Conservation (phyloP, 441 rosid genomes). For the Jatropha multifida region DNA sequence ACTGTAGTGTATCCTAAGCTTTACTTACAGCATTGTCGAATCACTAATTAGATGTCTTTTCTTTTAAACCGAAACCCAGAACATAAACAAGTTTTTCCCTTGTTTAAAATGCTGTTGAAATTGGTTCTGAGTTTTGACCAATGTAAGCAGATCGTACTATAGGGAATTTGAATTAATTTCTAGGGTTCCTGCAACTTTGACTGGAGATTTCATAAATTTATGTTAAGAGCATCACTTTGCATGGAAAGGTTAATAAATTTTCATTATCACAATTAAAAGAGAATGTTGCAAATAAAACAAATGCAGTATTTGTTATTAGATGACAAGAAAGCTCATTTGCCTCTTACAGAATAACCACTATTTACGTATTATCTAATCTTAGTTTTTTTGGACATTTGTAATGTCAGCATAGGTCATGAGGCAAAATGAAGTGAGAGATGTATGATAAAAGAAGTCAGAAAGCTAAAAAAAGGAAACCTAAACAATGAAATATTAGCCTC, state of each 20-base stretch:
- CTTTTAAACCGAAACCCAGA: background rate
- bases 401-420: constrained; percentile 1
- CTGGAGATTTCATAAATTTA: background rate
- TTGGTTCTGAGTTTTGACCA: background rate
- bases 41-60: background rate
- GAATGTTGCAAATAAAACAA: too few relatives aligned
- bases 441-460: background rate
- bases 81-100: background rate
- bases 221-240: background rate
- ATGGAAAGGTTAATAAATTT: too few relatives aligned
- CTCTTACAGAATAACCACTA: too few relatives aligned
- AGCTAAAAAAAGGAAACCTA: constrained; percentile 3
- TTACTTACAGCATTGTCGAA: background rate
- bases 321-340: too few relatives aligned
- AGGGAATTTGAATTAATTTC: background rate
- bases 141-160: background rate
- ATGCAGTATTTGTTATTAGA: too few relatives aligned
- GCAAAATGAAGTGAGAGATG: constrained; percentile 5
- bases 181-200: background rate
- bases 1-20: background rate
- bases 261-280: too few relatives aligned
- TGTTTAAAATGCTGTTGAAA: background rate
- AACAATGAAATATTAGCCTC: background rate
- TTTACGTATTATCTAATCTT: too few relatives aligned
- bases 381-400: background rate